Percentiles rank a stretch among this genome's conserved stretches.
Conservation (phyloP, 306 rosid genomes). For the Citrullus mucosospermus region DNA sequence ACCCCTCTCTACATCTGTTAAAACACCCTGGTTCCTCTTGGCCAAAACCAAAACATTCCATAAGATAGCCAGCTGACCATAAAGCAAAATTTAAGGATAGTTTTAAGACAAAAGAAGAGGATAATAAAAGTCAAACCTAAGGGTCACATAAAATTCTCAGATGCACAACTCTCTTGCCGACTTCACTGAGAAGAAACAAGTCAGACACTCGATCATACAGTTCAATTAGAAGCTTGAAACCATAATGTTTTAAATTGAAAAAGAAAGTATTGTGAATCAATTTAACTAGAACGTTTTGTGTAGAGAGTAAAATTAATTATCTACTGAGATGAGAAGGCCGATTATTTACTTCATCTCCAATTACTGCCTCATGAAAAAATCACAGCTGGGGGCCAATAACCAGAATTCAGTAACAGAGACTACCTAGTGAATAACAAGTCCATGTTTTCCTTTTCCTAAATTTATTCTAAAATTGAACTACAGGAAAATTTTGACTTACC, state of each 20-base stretch:
- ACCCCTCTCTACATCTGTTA: not conserved
- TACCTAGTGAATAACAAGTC: not conserved
- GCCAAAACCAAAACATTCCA: not conserved
- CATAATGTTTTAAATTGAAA: not conserved
- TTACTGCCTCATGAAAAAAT: not conserved
- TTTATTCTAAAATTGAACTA: not conserved
- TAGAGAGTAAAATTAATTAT: not conserved
- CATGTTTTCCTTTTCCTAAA: not conserved
- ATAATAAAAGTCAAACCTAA: not conserved
- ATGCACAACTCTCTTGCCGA: not conserved
- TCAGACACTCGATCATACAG: not conserved
- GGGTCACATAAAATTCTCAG: not conserved
- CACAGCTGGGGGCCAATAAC: not conserved
- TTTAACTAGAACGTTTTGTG: not conserved
- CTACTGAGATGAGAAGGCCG: not conserved
- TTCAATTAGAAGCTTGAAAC: not conserved
- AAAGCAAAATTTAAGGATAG: not conserved
- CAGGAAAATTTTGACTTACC: slow-evolving; percentile 34
- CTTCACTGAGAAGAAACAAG: not conserved
- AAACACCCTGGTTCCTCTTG: not conserved
- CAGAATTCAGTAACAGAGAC: not conserved
- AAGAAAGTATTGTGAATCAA: not conserved
- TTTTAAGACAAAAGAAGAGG: not conserved
- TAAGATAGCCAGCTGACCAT: not conserved
- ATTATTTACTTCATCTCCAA: not conserved